A percentile compares a stretch with the other conserved stretches of the same genome.
Conservation (phyloP, 768 basidiomycete species). For the Tylopilus vinaceipallidus region DNA sequence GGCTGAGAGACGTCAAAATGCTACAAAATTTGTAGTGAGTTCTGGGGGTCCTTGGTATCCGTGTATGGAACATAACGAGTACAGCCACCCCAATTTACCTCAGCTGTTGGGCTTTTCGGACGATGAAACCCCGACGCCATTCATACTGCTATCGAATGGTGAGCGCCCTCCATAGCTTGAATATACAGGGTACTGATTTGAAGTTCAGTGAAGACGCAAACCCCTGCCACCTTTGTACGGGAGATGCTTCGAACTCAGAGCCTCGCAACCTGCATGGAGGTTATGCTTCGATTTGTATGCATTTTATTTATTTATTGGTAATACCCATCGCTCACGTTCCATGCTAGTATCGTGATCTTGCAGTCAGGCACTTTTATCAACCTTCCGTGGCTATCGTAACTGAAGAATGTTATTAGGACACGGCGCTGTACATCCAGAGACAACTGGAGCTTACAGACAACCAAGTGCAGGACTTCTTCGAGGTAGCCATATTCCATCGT, state of each 20-base stretch:
- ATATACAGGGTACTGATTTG: background rate
- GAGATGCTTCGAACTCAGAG: slow-evolving; percentile 36
- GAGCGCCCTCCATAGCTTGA: background rate
- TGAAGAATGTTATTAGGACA: slow-evolving; percentile 34
- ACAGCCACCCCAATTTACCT: slow-evolving; percentile 51
- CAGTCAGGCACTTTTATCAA: slow-evolving; percentile 21
- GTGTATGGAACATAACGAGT: background rate
- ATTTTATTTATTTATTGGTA: background rate
- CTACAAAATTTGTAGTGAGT: slow-evolving; percentile 51
- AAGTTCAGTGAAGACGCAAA: slow-evolving; percentile 40
- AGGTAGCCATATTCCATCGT: slow-evolving; percentile 26
- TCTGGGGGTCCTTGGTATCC: background rate
- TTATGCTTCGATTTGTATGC: slow-evolving; percentile 35
- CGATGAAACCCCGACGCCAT: slow-evolving; percentile 44
- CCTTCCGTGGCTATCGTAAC: background rate
- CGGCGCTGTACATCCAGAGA: slow-evolving; percentile 41
- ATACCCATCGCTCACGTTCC: background rate
- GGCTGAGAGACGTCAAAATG: slow-evolving; percentile 49
- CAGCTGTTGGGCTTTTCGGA: slow-evolving; percentile 52
- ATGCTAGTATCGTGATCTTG: slow-evolving; percentile 41
- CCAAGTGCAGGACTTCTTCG: slow-evolving; percentile 46
- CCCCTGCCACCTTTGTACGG: slow-evolving; percentile 40
- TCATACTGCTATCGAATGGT: slow-evolving; percentile 53
- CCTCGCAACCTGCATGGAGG: slow-evolving; percentile 36
- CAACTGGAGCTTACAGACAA: slow-evolving; percentile 40